These are phyloP conservation scores for Colletotrichum coccodes DNA, from an alignment of 2,329 filamentous ascomycete species.

Conservation along the genomic window DNA sequence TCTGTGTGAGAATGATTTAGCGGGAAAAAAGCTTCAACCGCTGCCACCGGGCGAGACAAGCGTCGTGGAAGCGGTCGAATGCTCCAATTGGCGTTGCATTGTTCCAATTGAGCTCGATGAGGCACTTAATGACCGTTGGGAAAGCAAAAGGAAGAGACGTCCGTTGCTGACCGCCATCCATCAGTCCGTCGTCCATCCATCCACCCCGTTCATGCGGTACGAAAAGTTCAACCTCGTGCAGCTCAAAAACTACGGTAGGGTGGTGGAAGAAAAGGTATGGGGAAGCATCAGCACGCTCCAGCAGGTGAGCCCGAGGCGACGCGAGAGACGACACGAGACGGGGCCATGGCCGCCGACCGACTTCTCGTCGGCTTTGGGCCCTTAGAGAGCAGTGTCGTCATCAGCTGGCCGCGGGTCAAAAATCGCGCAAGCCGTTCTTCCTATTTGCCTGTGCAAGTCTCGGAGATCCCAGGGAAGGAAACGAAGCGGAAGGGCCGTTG, in stretches of 20 bases:
- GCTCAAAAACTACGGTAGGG: background rate
- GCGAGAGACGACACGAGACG: constrained; percentile 9
- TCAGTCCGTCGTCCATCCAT: background rate
- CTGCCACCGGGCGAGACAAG: background rate
- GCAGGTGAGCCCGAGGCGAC: constrained; percentile 7
- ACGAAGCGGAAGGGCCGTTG: constrained; percentile 19
- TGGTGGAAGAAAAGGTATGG: background rate
- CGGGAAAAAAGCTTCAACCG: background rate
- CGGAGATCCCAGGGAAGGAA: constrained; percentile 25
- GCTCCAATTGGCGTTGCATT: constrained; percentile 20
- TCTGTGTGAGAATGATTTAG: background rate
- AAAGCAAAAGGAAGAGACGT: background rate
- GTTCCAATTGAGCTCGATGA: constrained; percentile 12
- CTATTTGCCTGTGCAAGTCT: constrained; percentile 9
- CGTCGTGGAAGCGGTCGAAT: background rate
- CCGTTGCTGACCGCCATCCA: constrained; percentile 26
- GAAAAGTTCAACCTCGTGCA: constrained; percentile 2
- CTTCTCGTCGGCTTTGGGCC: background rate
- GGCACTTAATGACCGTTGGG: constrained; percentile 27
- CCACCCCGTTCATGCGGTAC: background rate
- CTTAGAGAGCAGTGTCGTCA: constrained; percentile 22
- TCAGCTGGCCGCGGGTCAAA: constrained; percentile 24
- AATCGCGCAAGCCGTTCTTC: constrained; percentile 27
- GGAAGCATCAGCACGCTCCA: constrained; percentile 7
- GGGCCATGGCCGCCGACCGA: background rate